A percentile compares a stretch with the other conserved stretches of the same genome.
These are phyloP conservation scores for Termitomyces sp. DNA, from an alignment of 768 basidiomycete genomes.

Conservation along the genomic window DNA sequence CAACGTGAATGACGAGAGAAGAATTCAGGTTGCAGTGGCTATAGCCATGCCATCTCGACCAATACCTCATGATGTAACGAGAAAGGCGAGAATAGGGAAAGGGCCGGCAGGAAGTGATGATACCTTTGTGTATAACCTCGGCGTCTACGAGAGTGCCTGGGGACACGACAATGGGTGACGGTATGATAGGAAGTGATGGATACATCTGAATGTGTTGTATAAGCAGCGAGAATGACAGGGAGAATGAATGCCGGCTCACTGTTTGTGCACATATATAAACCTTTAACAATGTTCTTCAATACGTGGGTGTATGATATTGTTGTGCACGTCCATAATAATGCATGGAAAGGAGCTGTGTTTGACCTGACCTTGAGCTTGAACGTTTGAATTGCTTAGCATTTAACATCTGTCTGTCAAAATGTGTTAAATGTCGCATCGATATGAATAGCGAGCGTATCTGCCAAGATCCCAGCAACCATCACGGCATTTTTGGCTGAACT, in stretches of 20 bases:
- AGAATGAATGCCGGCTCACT: not conserved
- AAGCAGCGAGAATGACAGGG: not conserved
- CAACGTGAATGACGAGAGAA: not conserved
- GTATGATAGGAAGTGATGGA: not conserved
- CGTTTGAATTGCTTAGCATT: not conserved
- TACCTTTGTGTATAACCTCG: constrained; percentile 26
- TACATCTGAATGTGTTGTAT: too few relatives aligned
- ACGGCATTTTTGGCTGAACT: not conserved
- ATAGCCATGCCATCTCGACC: constrained; percentile 15
- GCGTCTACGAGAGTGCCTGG: constrained; percentile 31
- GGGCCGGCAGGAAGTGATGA: constrained; percentile 4
- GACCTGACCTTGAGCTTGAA: not conserved
- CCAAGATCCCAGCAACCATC: not conserved
- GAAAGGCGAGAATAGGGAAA: not conserved
- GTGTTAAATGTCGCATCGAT: not conserved
- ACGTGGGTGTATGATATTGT: not conserved
- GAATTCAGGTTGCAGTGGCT: constrained; percentile 13
- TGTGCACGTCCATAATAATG: not conserved
- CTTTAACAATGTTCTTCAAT: not conserved
- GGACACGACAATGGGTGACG: constrained; percentile 13
- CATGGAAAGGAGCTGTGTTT: not conserved
- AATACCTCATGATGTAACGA: not conserved
- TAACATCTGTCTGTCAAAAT: not conserved
- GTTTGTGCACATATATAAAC: not conserved
- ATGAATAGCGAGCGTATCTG: not conserved